Conservation (phyloP, 768 basidiomycete species). For the Boletus patriciae region DNA sequence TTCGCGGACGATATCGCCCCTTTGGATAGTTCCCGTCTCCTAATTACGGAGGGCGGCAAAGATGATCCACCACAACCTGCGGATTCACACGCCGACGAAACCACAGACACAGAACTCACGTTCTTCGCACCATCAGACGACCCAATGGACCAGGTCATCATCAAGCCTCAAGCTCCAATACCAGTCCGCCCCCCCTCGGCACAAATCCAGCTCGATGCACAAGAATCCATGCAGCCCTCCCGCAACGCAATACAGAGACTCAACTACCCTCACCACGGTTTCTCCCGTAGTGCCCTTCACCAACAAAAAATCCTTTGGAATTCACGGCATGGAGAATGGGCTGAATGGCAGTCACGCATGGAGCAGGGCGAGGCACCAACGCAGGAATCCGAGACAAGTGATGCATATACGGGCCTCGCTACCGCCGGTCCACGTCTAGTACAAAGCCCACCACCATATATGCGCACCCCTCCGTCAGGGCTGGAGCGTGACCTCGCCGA, state of each 20-base stretch:
- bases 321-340: slow-evolving; percentile 53
- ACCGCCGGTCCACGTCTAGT: neutral
- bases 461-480: slow-evolving; percentile 27
- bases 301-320: slow-evolving; percentile 67
- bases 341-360: slow-evolving; percentile 33
- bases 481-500: slow-evolving; percentile 30
- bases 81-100: slow-evolving; percentile 18
- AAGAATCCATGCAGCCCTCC: slow-evolving; percentile 2
- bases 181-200: slow-evolving; percentile 21
- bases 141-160: slow-evolving; percentile 18
- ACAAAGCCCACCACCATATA: slow-evolving; percentile 17
- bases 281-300: slow-evolving; percentile 58
- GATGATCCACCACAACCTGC: slow-evolving; percentile 5
- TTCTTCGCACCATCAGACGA: slow-evolving; percentile 12
- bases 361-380: slow-evolving; percentile 5
- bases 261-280: slow-evolving; percentile 55
- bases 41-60: neutral
- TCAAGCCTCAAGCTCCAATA: slow-evolving; percentile 21
- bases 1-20: neutral
- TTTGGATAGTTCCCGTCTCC: neutral
- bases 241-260: slow-evolving; percentile 36
- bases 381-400: neutral
- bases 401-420: slow-evolving; percentile 32
- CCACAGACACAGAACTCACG: slow-evolving; percentile 6
- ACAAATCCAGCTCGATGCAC: neutral